phyloP scores from a whole-genome alignment of 2,329 filamentous ascomycete species.

The Myrmaecium sp. region DNA sequence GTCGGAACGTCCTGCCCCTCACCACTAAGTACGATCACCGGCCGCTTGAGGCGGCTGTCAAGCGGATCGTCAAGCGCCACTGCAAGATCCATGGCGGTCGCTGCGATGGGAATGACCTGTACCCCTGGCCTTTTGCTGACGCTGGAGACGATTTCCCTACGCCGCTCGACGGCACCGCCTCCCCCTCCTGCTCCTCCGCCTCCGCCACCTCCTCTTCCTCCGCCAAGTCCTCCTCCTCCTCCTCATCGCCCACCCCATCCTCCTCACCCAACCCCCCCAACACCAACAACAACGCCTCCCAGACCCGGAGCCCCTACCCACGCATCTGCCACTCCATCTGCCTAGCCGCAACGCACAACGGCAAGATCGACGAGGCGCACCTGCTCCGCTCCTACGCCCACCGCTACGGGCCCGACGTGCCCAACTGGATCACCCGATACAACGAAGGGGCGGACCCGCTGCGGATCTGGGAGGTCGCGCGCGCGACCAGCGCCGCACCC shows the following conservation, averaged over 20 bases:
- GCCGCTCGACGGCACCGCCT: too few relatives aligned
- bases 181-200: too few relatives aligned
- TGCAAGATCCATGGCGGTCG: conserved; percentile 23
- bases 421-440: conserved; percentile 29
- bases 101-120: conserved; percentile 27
- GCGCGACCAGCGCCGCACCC: conserved; percentile 35
- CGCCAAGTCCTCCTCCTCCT: too few relatives aligned
- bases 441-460: conserved; percentile 30
- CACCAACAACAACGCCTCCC: neutral
- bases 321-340: conserved; percentile 27
- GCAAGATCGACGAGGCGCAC: conserved; percentile 29
- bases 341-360: conserved; percentile 31
- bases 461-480: conserved; percentile 34
- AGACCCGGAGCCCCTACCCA: neutral
- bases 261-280: conserved; percentile 1
- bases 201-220: too few relatives aligned
- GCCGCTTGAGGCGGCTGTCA: conserved; percentile 30
- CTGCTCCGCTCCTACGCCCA: conserved; percentile 32
- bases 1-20: conserved; percentile 26
- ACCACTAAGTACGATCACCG: conserved; percentile 33
- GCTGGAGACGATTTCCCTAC: conserved; percentile 5
- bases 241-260: neutral
- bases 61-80: conserved; percentile 25
- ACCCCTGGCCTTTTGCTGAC: conserved; percentile 23
- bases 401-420: conserved; percentile 22